Base-by-base conservation (phyloP, 208 protist genomes). In the Trypanosoma avium region DNA sequence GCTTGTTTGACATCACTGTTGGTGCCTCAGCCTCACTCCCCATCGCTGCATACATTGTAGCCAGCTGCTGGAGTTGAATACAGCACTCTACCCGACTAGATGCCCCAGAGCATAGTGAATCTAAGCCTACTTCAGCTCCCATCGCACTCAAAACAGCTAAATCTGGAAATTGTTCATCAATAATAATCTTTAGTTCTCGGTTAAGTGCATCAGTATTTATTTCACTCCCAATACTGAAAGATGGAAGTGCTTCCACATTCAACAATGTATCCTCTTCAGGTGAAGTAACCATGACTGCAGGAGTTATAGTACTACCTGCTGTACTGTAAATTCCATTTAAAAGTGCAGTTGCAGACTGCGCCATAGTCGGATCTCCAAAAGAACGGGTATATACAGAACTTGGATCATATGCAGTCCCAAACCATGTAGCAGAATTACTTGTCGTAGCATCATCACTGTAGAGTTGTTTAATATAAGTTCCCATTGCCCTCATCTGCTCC, bases 101-200 rank as follows among this genome's bases (percentile, higher is more conserved):
- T 2, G 50, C 21, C 8, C 2, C 49, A 26, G 62, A 49, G 46
- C 66, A 71, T 0, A 55, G 27, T 4, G 30, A 53, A 12, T 50
- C 55, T 13, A 63, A 9, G 30, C 56, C 57, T 45, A 65, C 58
- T 55, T 71, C 66, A 27, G 17, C 45, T 33, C 55, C 58, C 66
- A 71, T 71, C n/a, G 32, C 24, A n/a, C 8, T n/a, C 33, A 71
- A 7, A 2, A 71, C 66, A 19, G 6, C 40, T 21, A 26, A 4
- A 50, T 71, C 66, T 2, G 66, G 66, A 46, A 71, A 71, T 55
- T 65, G 57, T 21, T 58, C 33, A 49, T 45, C 47, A 2, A 71
- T 55, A 24, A 57, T 48, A 13, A 12, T 21, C 50, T 53, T 50
- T 45, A 71, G 36, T 22, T 4, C 19, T 29, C 29, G 30, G 21